Conservation (phyloP, 1,284 basidiomycete species). For the Rhodotorula sp. region DNA sequence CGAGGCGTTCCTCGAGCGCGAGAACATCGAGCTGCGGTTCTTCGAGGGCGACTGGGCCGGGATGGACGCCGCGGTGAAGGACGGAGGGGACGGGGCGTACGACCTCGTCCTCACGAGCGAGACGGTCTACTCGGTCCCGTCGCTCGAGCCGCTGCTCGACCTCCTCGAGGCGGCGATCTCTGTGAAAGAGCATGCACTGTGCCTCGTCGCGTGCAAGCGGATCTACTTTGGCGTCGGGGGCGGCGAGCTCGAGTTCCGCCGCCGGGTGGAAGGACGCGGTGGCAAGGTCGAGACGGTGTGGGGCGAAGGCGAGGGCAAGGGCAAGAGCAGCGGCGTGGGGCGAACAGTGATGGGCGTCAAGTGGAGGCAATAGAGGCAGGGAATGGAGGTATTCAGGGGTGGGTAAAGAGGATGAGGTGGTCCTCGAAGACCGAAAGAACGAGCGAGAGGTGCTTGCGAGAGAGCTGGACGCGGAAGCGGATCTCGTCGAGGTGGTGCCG, state of each 20-base stretch:
- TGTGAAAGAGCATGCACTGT: constrained; percentile 46
- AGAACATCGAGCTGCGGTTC: constrained; percentile 68
- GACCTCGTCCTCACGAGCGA: constrained; percentile 84
- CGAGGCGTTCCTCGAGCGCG: constrained; percentile 58
- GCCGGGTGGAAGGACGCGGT: constrained; percentile 55
- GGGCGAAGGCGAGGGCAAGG: constrained; percentile 59
- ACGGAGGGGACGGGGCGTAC: constrained; percentile 54
- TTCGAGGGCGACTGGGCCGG: constrained; percentile 77
- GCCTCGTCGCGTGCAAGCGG: constrained; percentile 82
- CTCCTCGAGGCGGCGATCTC: constrained; percentile 49
- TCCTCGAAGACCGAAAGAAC: constrained; percentile 40
- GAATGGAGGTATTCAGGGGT: constrained; percentile 5
- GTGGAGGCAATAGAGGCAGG: constrained; percentile 26
- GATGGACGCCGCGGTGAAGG: constrained; percentile 23
- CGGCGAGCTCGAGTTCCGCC: constrained; percentile 73
- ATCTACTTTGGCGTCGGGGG: constrained; percentile 97
- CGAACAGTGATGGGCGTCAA: constrained; percentile 42
- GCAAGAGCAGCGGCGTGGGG: constrained; percentile 58
- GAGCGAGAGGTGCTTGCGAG: constrained; percentile 37
- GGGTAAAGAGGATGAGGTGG: constrained; percentile 41
- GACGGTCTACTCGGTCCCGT: constrained; percentile 80
- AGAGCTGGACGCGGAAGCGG: constrained; percentile 38
- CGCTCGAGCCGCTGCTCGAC: constrained; percentile 66
- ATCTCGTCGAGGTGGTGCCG: constrained; percentile 52
- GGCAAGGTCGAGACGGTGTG: constrained; percentile 52